phyloP scores from a whole-genome alignment of 1,139 yeast genomes.

The Diutina scorzettiae region DNA sequence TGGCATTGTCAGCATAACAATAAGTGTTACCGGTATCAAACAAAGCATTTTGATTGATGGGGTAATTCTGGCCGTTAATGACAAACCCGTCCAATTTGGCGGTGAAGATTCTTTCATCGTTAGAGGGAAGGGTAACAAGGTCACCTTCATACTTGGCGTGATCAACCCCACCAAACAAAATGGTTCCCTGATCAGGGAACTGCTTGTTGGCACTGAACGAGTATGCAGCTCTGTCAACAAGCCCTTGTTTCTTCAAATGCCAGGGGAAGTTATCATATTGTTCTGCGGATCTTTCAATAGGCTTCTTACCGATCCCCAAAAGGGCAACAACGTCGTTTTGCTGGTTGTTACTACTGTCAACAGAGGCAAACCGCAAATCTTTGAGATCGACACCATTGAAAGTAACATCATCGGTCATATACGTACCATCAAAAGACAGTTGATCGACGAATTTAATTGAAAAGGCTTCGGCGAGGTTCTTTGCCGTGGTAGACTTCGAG shows the following conservation, averaged over 20 bases:
- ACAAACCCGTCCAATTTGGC: background rate
- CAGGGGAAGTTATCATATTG: conserved; percentile 2
- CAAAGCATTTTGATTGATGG: background rate
- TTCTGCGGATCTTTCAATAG: background rate
- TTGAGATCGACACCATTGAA: background rate
- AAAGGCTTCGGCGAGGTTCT: background rate
- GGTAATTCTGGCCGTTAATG: background rate
- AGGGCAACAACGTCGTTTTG: background rate
- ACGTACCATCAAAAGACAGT: background rate
- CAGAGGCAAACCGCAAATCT: background rate
- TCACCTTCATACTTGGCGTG: background rate
- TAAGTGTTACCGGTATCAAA: conserved; percentile 1
- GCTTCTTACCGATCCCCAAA: background rate
- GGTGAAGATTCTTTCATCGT: background rate
- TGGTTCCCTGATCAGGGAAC: background rate
- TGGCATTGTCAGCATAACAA: background rate
- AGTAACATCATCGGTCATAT: background rate
- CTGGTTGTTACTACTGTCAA: background rate
- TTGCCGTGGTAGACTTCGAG: too few species aligned
- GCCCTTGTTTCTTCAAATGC: background rate
- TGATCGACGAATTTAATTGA: background rate
- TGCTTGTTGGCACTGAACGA: background rate
- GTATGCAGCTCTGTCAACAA: background rate
- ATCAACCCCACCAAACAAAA: conserved; percentile 1
- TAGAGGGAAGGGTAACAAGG: background rate